Evolutionary conservation across 1,139 yeast genomes (phyloP), one percentile per base, ranked within the genome.

Genomic region (Debaryomyces sp.): DNA sequence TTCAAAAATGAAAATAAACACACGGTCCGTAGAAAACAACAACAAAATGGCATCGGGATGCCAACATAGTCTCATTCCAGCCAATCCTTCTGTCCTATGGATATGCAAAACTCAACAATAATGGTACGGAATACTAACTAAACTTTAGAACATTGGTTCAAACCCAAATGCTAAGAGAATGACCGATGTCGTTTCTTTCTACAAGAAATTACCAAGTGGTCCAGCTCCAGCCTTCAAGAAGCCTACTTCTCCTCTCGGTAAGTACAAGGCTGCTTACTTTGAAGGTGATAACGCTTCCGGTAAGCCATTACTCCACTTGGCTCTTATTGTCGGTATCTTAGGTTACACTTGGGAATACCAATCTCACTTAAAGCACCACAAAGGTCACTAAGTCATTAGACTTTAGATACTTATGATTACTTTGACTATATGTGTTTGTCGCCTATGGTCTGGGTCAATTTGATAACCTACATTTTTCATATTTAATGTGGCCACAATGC

Each of bases 161-260:
- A 89, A 91, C 76, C 97, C 97, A 64, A 88, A 92, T 66, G 97
- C 98, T 62, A 90, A 90, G 82, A 90, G 96, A 79, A 90, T 94
- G 88, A 87, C 89, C 61, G 89, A 89, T 70, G 96, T 94, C 63
- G 97, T 94, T 62, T 81, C 89, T 58, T 91, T 94, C 82, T 94
- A 94, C 87, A 89, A 92, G 80, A 86, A 91, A 63, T 84, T 94
- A 65, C 99, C 99, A 67, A 92, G 91, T 71, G 99, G 99, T 44
- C 78, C 89, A 55, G 95, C 96, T 54, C 79, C 80, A 59, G 85
- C 92, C 56, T 77, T 84, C 56, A 76, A 79, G 69, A 80, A 84
- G 70, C 84, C 95, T 62, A 73, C 81, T 60, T 83, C 88, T 59
- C 85, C 91, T 61, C 70, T 87, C 59, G 91, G 87, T 61, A 74